Conservation (phyloP, 2,329 filamentous ascomycete species). For the Pyrenochaeta sp. region DNA sequence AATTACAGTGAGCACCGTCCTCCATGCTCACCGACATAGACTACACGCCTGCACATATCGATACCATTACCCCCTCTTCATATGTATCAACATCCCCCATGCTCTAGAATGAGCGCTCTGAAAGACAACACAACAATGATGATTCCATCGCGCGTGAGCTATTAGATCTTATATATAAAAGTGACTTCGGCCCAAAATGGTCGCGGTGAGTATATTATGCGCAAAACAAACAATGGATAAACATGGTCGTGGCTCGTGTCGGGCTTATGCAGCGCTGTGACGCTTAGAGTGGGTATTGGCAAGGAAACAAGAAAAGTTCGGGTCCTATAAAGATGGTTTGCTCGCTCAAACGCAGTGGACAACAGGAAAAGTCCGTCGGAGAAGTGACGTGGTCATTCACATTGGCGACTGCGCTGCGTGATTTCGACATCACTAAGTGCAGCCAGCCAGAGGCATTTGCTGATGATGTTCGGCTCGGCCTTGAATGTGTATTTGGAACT, state of each 20-base stretch:
- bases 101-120: not conserved
- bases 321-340: not conserved
- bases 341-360: slow-evolving; percentile 1
- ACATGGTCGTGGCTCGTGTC: slow-evolving; percentile 39
- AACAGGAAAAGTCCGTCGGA: not conserved
- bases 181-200: slow-evolving; percentile 5
- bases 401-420: slow-evolving; percentile 40
- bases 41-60: not conserved
- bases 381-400: slow-evolving; percentile 30
- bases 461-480: slow-evolving; percentile 78
- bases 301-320: slow-evolving; percentile 21
- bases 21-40: not conserved
- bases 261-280: slow-evolving; percentile 21
- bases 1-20: too few species aligned
- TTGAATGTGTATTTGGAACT: slow-evolving; percentile 78
- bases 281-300: slow-evolving; percentile 31
- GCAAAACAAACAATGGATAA: slow-evolving; percentile 25
- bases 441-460: slow-evolving; percentile 86
- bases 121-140: not conserved
- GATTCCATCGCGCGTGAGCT: slow-evolving; percentile 32
- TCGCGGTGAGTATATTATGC: slow-evolving; percentile 22
- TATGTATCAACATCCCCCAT: not conserved
- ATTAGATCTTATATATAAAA: slow-evolving; percentile 35
- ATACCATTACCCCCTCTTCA: not conserved
- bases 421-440: slow-evolving; percentile 81